Conservation (phyloP, 2,329 filamentous ascomycete genomes). For the Colletotrichum higginsianum region DNA sequence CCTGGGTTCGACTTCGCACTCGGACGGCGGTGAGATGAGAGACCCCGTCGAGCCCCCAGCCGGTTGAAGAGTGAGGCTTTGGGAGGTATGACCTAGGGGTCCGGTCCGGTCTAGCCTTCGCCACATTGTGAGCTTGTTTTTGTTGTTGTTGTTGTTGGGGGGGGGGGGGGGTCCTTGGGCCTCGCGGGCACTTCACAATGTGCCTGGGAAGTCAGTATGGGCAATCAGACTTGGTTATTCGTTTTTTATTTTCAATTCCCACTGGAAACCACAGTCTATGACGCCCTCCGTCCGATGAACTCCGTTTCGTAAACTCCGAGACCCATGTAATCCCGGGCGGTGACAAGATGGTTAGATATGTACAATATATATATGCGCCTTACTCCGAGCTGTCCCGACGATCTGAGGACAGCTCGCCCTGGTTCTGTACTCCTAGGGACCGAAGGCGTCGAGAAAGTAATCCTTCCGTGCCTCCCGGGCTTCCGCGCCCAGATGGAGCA, state of each 20-base stretch:
- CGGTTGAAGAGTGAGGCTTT: not conserved
- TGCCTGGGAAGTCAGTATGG: not conserved
- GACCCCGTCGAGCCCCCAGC: constrained; percentile 4
- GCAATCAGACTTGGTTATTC: not conserved
- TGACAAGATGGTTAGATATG: constrained; percentile 9
- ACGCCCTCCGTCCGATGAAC: constrained; percentile 9
- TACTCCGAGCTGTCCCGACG: not conserved
- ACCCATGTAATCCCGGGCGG: not conserved
- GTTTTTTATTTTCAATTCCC: not conserved
- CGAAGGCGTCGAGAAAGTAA: constrained; percentile 79
- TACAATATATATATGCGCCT: constrained; percentile 9
- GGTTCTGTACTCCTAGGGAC: constrained; percentile 67
- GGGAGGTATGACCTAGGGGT: not conserved
- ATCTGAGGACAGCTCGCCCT: constrained; percentile 19
- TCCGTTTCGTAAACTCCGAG: not conserved
- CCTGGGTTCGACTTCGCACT: constrained; percentile 18
- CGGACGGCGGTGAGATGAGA: constrained; percentile 13
- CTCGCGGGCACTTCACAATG: not conserved
- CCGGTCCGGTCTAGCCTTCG: not conserved
- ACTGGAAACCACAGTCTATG: constrained; percentile 7
- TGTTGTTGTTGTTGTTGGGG: no score
- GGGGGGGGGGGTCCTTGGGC: not conserved
- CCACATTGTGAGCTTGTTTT: not conserved
- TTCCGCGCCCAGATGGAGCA: constrained; percentile 53
- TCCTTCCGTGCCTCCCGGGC: constrained; percentile 69